Base-by-base conservation (phyloP, 345 rosid species). In the Lumnitzera littorea region DNA sequence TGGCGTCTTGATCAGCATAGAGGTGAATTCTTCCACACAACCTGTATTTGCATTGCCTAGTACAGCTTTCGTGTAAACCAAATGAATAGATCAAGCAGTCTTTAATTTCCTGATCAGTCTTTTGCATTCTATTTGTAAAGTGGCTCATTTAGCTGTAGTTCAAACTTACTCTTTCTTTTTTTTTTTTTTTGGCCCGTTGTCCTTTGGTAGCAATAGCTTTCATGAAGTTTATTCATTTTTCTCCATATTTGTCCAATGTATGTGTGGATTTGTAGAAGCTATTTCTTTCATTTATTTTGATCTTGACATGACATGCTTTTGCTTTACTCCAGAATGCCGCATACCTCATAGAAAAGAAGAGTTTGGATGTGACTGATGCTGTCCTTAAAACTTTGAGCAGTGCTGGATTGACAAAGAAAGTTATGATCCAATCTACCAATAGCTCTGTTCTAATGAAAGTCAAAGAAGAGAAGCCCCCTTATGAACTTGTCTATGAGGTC, bases 361-460 rank as follows among this genome's bases (percentile, higher is more conserved):
- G 80, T 43, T 55, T 87, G n/a, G 66, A 74, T 13, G 72, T 88
- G 58, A 79, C 74, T 52, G 79, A 82, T 61, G 75, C 74, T 2
- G 91, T 94, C 51, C 83, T 88, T 10, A 60, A 54, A 17, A 75
- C 80, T 61, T 80, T 94, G 73, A 74, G 64, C 62, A 63, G 72
- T 61, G 85, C 91, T 56, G 92, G 97, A 57, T 88, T 80, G 58
- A 49, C 79, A 41, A 70, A 62, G 61, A 81, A 73, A 62, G 90
- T 92, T 50, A 86, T 90, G 95, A 82, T 90, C 66, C 91, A 86
- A 73, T 94, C 99, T 64, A 71, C 82, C 24, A 68, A 78, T 65
- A 94, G 95, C 73, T 79, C 97, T 8, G 91, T 90, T 60, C 77
- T 94, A 17, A 68, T 51, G 71, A 76, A 78, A 69, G 68, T 94